These are phyloP conservation scores for Gleditsia sinensis DNA, from an alignment of 306 rosid genomes.

Conservation along the genomic window DNA sequence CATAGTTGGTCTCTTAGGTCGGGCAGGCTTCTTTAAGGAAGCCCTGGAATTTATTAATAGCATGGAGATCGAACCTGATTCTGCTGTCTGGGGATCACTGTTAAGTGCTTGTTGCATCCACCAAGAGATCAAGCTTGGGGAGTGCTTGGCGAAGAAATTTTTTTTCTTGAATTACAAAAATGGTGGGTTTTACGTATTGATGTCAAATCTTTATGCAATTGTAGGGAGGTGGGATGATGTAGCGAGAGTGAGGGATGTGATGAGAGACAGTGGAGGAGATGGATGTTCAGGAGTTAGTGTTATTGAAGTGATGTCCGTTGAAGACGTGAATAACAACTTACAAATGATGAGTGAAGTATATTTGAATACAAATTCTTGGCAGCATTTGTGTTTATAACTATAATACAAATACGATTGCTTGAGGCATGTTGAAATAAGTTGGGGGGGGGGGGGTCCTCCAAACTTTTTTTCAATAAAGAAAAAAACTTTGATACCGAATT, in stretches of 20 bases:
- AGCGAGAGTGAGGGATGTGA: slow-evolving; percentile 77
- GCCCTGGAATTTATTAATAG: slow-evolving; percentile 51
- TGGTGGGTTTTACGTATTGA: slow-evolving; percentile 66
- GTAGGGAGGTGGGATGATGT: slow-evolving; percentile 81
- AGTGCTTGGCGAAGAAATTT: slow-evolving; percentile 59
- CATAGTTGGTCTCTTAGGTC: slow-evolving; percentile 66
- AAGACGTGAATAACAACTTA: slow-evolving; percentile 28
- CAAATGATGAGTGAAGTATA: slow-evolving; percentile 1
- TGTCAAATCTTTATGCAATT: slow-evolving; percentile 79
- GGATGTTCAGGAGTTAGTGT: slow-evolving; percentile 66
- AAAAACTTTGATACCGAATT: neutral
- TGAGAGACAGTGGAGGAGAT: slow-evolving; percentile 68
- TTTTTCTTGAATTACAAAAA: slow-evolving; percentile 55
- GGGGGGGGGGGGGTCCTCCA: no score
- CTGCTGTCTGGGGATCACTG: slow-evolving; percentile 74
- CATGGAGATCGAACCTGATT: slow-evolving; percentile 71
- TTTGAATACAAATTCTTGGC: slow-evolving; percentile 35
- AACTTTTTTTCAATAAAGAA: no score
- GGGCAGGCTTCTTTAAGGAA: slow-evolving; percentile 68
- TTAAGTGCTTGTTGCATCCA: slow-evolving; percentile 73
- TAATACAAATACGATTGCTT: neutral
- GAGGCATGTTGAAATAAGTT: no score
- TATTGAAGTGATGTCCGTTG: slow-evolving; percentile 42
- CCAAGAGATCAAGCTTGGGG: slow-evolving; percentile 72
- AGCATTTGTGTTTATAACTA: slow-evolving; percentile 30